Conservation (phyloP, 2,329 filamentous ascomycete species). For the Stagonosporopsis rhizophila region DNA sequence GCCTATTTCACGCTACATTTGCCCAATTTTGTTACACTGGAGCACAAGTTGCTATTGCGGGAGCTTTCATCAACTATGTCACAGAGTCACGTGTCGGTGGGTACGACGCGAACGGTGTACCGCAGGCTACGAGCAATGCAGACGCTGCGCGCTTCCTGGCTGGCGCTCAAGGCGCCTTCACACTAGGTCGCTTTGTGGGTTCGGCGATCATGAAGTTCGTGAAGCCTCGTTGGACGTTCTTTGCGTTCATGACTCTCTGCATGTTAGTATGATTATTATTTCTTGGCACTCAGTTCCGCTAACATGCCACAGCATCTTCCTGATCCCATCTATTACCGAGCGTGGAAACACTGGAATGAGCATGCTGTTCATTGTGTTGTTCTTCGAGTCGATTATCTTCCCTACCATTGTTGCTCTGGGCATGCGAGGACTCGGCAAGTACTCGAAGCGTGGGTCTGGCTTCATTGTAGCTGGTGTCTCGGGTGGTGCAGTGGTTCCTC, state of each 20-base stretch:
- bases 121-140: conserved; percentile 50
- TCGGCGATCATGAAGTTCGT: conserved; percentile 70
- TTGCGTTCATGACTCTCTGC: conserved; percentile 70
- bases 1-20: conserved; percentile 76
- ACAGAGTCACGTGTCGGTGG: conserved; percentile 53
- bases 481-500: conserved; percentile 76
- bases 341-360: conserved; percentile 61
- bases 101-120: conserved; percentile 1
- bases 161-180: conserved; percentile 76
- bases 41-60: conserved; percentile 67
- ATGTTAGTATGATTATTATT: conserved; percentile 63
- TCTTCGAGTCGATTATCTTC: conserved; percentile 84
- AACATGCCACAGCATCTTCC: conserved; percentile 62
- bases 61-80: conserved; percentile 55
- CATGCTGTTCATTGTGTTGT: conserved; percentile 75
- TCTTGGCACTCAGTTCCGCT: conserved; percentile 73
- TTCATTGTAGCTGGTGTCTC: conserved; percentile 75
- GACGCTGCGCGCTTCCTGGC: conserved; percentile 73
- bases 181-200: conserved; percentile 74
- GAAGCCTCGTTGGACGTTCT: conserved; percentile 73
- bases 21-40: conserved; percentile 84
- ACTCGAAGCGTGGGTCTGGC: conserved; percentile 78
- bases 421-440: conserved; percentile 75
- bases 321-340: conserved; percentile 61
- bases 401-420: conserved; percentile 82